Evolutionary conservation across 2,329 filamentous ascomycete species (phyloP), one percentile per base, ranked within the genome.

Genomic region (Magnaporthiopsis rhizophila): DNA sequence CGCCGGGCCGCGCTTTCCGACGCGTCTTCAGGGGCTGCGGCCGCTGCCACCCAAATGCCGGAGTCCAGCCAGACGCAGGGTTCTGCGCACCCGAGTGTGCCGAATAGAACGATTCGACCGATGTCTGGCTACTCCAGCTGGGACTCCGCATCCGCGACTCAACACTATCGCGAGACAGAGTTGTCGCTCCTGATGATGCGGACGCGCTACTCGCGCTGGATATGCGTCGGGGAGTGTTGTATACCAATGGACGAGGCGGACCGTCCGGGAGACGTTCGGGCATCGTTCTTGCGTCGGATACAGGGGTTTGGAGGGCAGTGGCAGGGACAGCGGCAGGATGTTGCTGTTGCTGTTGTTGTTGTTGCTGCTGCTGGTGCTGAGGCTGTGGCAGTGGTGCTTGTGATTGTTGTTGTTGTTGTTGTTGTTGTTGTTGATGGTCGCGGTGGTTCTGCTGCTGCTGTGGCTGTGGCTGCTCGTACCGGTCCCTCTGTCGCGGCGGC

Each of bases 1-100:
- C 84, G 18, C 83, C 81, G 0, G 79, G 79, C 45, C 74, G 72
- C 12, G 75, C 72, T 64, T 70, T 77, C 50, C 67, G 69, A 32
- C 73, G 71, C 67, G 73, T 72, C 69, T 76, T 77, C 62, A 77
- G 72, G 28, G 71, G 73, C 6, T 71, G 69, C 38, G 72, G 74
- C 64, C 71, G 74, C 65, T 75, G 72, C 71, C 72, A 70, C 9
- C 65, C 65, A 59, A 67, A 67, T 12, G 64, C 57, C 68, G 63
- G 64, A 67, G 68, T n/a, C 45, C 45, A 53, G 45, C 21, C 11
- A 11, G 45, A 24, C n/a, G 3, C 21, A 21, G 18, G 7, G 45
- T 53, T 53, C 45, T 53, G 61, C 62, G 12, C 65, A 61, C 56
- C 64, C 65, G 60, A 57, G 59, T 50, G 64, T 61, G 50, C 65